Conservation (phyloP, 495 filamentous ascomycete genomes). For the Xylaria castorea region DNA sequence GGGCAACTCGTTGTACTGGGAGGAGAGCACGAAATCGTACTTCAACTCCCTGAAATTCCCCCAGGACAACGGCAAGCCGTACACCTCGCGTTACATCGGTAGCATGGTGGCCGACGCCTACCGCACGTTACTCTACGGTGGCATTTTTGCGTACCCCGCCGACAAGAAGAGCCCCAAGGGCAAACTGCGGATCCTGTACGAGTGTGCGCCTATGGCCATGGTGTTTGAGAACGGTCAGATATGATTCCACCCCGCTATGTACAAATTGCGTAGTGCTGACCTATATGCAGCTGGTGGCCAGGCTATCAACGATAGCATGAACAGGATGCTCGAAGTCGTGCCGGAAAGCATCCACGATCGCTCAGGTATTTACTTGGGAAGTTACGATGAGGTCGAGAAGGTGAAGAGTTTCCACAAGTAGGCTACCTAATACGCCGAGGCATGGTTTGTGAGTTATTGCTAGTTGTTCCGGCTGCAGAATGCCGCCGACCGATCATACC, state of each 20-base stretch:
- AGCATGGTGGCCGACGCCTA: slow-evolving; percentile 99
- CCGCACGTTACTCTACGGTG: slow-evolving; percentile 91
- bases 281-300: slow-evolving; percentile 75
- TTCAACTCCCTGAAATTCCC: slow-evolving; percentile 84
- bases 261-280: slow-evolving; percentile 30
- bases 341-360: slow-evolving; percentile 95
- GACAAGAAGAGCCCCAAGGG: slow-evolving; percentile 99
- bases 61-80: slow-evolving; percentile 80
- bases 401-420: slow-evolving; percentile 72
- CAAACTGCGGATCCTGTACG: slow-evolving; percentile 95
- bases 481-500: background rate
- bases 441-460: background rate
- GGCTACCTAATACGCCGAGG: background rate
- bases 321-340: slow-evolving; percentile 85
- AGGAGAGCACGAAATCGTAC: slow-evolving; percentile 85
- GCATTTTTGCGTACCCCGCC: slow-evolving; percentile 95
- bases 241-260: background rate
- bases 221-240: slow-evolving; percentile 92
- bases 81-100: slow-evolving; percentile 93
- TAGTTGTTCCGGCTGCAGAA: background rate
- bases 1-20: slow-evolving; percentile 96
- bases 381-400: slow-evolving; percentile 93
- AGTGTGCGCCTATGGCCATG: slow-evolving; percentile 99
- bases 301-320: slow-evolving; percentile 87
- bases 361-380: slow-evolving; percentile 95